Conservation (phyloP, 148 eudicot species). For the Mesembryanthemum crystallinum region DNA sequence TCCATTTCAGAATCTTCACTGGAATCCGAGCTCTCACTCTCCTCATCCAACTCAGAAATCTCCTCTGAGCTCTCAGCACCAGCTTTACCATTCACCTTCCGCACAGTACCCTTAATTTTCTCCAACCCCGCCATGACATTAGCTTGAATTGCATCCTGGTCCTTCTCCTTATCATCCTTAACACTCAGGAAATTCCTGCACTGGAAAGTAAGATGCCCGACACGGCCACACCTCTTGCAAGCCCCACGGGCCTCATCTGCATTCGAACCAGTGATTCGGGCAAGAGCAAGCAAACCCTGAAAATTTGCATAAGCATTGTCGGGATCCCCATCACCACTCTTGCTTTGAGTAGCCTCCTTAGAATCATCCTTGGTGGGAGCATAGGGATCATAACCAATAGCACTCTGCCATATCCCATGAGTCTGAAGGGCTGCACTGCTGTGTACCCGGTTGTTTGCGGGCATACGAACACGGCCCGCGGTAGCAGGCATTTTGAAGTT, state of each 20-base stretch:
- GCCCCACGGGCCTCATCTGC: slow-evolving; percentile 90
- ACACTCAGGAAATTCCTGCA: slow-evolving; percentile 85
- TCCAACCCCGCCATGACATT: slow-evolving; percentile 68
- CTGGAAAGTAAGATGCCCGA: slow-evolving; percentile 87
- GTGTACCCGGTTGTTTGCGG: slow-evolving; percentile 95
- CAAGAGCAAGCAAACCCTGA: slow-evolving; percentile 84
- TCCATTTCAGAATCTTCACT: slow-evolving; percentile 86
- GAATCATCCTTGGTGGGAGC: slow-evolving; percentile 82
- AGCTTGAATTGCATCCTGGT: slow-evolving; percentile 52
- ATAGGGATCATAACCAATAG: slow-evolving; percentile 93
- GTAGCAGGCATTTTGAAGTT: slow-evolving; percentile 94
- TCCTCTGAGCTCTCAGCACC: slow-evolving; percentile 54
- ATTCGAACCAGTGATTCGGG: slow-evolving; percentile 62
- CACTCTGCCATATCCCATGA: slow-evolving; percentile 95
- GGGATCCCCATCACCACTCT: slow-evolving; percentile 50
- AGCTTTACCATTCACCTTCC: slow-evolving; percentile 35
- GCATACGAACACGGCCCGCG: slow-evolving; percentile 99
- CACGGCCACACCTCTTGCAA: slow-evolving; percentile 96
- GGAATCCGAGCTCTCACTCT: slow-evolving; percentile 81
- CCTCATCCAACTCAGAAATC: slow-evolving; percentile 60
- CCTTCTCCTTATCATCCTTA: slow-evolving; percentile 60
- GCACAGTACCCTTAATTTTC: slow-evolving; percentile 58
- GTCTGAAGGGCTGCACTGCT: slow-evolving; percentile 98
- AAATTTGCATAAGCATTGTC: slow-evolving; percentile 84
- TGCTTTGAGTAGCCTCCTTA: slow-evolving; percentile 45